Evolutionary conservation across 202 grass and related monocot genomes (phyloP), one percentile per base, ranked within the genome.

Genomic region (Miscanthus sacchariflorus): DNA sequence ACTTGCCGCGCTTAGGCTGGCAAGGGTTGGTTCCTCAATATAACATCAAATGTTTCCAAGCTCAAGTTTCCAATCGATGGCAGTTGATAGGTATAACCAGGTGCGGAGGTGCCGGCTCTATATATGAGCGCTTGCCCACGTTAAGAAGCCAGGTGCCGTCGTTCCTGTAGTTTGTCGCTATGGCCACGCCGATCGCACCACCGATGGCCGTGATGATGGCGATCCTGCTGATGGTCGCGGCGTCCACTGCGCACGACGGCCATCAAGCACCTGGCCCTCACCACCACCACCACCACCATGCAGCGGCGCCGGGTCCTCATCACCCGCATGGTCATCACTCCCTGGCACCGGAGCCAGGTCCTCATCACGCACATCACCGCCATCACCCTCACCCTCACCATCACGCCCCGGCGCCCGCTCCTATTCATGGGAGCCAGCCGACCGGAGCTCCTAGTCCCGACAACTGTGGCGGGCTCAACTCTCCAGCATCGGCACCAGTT

Each of bases 221-320:
- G 19, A 70, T 70, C 3, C 67, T 90, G 35, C 6, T 66, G 1
- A 43, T 90, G 30, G 43, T 78, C 54, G 44, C 35, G 24, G 33
- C 75, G 33, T 87, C 56, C 44, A 74, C 74, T 21, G 80, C 89
- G 25, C 89, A 74, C 6, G 52, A 8, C 10, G 78, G 9, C 12
- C 21, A 75, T 9, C 28, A 68, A 5, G 74, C 45, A 3, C 83
- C 43, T 67, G 64, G 25, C 12, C 64, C 25, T 67, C 76, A 80
- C 65, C 74, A 46, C 38, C 54, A 72, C 50, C 74, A 48, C 38
- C 69, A 64, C 24, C 68, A 42, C 15, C 82, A 76, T 59, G 73
- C 13, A 0, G 5, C 46, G 0, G 36, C 84, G 17, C 79, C 82
- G 63, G 33, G 30, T 21, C 48, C 43, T 70, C 70, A 73, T 45